Conservation (phyloP, 2,329 filamentous ascomycete species). For the Exutisphaerella laricina region DNA sequence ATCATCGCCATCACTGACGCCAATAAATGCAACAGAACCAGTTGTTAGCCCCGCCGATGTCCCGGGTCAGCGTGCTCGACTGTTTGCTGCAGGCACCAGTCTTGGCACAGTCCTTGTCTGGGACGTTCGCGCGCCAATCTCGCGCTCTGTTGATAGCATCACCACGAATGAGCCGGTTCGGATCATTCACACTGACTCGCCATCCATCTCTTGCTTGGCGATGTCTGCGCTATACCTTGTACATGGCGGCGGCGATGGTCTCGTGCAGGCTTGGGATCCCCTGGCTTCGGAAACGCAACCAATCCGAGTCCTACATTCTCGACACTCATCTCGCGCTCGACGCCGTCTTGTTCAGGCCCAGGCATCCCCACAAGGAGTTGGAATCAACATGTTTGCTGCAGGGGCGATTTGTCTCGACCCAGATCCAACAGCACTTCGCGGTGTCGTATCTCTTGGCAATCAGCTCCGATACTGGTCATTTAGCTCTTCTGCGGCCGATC, state of each 20-base stretch:
- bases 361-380: conserved; percentile 60
- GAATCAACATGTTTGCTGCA: conserved; percentile 73
- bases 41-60: conserved; percentile 54
- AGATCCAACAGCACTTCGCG: conserved; percentile 76
- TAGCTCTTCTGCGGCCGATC: conserved; percentile 69
- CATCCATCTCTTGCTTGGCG: conserved; percentile 75
- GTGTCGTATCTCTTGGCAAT: conserved; percentile 79
- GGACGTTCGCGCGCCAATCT: conserved; percentile 67
- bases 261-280: conserved; percentile 97
- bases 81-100: conserved; percentile 75
- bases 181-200: conserved; percentile 83
- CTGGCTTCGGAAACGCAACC: conserved; percentile 72
- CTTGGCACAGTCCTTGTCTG: conserved; percentile 73
- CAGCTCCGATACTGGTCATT: conserved; percentile 92
- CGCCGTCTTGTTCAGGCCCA: conserved; percentile 65
- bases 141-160: conserved; percentile 48
- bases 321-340: conserved; percentile 74
- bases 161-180: conserved; percentile 67
- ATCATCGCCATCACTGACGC: conserved; percentile 51
- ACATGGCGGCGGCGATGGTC: conserved; percentile 87
- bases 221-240: conserved; percentile 82
- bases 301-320: conserved; percentile 79
- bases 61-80: conserved; percentile 75
- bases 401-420: conserved; percentile 82
- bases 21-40: conserved; percentile 44